Base-by-base conservation (phyloP, 805 yeast genomes). In the Pachysolen tannophilus region DNA sequence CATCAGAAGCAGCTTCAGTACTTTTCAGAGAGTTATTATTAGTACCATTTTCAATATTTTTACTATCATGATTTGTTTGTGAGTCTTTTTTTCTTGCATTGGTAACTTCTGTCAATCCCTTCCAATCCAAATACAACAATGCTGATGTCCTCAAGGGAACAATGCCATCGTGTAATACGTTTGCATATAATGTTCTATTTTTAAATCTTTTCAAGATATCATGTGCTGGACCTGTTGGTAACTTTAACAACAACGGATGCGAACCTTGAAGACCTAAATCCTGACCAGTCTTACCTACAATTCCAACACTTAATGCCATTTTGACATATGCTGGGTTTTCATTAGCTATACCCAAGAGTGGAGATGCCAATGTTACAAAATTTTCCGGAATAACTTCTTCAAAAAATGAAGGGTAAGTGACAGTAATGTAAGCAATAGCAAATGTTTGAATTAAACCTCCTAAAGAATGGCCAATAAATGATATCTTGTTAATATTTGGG, bases 101-200 rank as follows among this genome's bases (percentile, higher is more conserved):
- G 6, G 61, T 56, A 1, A 79, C 80, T 32, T 67, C 65, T 3
- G 70, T 61, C 13, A 82, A 60, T 3, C 86, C 94, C 39, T 71
- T 70, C 82, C 94, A 87, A 54, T 92, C 97, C 10, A 92, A 56
- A 49, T 81, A 90, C 19, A 90, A 56, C 35, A 90, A 60, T 0
- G 97, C 86, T 0, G 95, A 78, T 0, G 98, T 92, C 34, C 97
- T 63, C 46, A 92, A 61, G 0, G 98, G 97, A 2, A 92, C 98
- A 35, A 92, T 87, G 2, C 98, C 98, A 59, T 92, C 98, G 55
- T 92, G 80, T 14, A 84, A 66, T 0, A 83, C 79, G 57, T 92
- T 92, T 0, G 97, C 96, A 55, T 92, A 92, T 0, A 82, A 61
- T 0, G 96, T 86, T 42, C 97, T 65, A 40, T 81, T 61, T 28